Evolutionary conservation across 176 grass and related monocot species (phyloP), one percentile per base, ranked within the genome.

Genomic region (Carex scoparia): DNA sequence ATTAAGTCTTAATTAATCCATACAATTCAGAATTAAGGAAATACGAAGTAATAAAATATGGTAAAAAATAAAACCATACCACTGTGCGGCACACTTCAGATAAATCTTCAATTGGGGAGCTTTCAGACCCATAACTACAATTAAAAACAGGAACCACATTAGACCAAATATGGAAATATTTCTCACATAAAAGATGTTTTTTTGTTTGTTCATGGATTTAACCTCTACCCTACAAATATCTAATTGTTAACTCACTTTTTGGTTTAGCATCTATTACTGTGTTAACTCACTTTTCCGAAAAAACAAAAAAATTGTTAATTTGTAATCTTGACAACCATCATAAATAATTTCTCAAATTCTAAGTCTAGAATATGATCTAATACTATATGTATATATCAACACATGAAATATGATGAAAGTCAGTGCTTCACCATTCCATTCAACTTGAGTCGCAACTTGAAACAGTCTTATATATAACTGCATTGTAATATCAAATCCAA

Each of bases 121-220:
- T 92, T 0, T 98, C 71, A 68, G 95, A 92, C 66, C 93, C 95
- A 88, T 94, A 98, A 87, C 95, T 98, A 89, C 35, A 79, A n/a
- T 23, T 69, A 80, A 79, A 49, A 54, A 83, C 9, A 58, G 18
- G 15, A 66, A 80, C 37, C 14, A 69, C 40, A 16, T 86, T 75
- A 85, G 10, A 71, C 84, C 35, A 77, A 85, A 32, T 49, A 51
- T 13, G 82, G 37, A 92, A 51, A 35, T 65, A 58, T 48, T 16
- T 54, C 49, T 38, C 23, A 70, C 23, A 57, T 7, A 67, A 28
- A 83, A 83, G 32, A 27, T 66, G 14, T 4, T 42, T 14, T 19
- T 19, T 54, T 27, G 44, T 19, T 55, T 27, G 44, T 80, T 61
- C 28, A 11, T 37, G 28, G 4, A 60, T 61, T 80, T 13, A 79